Conservation (phyloP, 345 rosid species). For the Acer negundo region DNA sequence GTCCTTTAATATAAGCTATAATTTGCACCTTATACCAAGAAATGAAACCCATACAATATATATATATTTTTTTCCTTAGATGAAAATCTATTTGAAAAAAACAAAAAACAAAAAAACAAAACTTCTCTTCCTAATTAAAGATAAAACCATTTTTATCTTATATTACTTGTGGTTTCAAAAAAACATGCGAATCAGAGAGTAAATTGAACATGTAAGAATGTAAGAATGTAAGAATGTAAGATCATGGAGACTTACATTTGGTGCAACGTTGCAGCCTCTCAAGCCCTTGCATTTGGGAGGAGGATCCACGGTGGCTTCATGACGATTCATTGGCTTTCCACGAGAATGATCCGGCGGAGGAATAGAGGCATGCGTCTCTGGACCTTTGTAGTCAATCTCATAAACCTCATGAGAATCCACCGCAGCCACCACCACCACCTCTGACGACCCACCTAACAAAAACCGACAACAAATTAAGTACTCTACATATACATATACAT, state of each 20-base stretch:
- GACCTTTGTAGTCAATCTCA: slow-evolving; percentile 59
- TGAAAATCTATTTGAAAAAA: too few relatives aligned
- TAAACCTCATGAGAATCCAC: slow-evolving; percentile 27
- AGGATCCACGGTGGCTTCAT: neutral
- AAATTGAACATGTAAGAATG: neutral
- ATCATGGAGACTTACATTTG: slow-evolving; percentile 17
- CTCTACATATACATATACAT: neutral
- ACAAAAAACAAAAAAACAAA: too few relatives aligned
- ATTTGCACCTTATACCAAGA: too few relatives aligned
- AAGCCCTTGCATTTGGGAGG: slow-evolving; percentile 12
- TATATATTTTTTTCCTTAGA: too few relatives aligned
- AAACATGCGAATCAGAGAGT: neutral
- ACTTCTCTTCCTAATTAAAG: too few relatives aligned
- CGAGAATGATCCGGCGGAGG: slow-evolving; percentile 46
- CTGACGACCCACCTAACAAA: neutral
- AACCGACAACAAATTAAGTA: neutral
- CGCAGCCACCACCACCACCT: neutral
- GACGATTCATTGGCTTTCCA: slow-evolving; percentile 26
- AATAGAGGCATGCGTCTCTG: slow-evolving; percentile 48
- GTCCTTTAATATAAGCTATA: too few relatives aligned
- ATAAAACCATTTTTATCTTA: too few relatives aligned
- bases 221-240: too few relatives aligned
- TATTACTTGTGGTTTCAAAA: neutral
- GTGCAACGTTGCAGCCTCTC: slow-evolving; percentile 9
- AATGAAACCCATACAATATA: too few relatives aligned